phyloP scores from a whole-genome alignment of 2,329 filamentous ascomycete genomes.

The Tolypocladium guangdongense region DNA sequence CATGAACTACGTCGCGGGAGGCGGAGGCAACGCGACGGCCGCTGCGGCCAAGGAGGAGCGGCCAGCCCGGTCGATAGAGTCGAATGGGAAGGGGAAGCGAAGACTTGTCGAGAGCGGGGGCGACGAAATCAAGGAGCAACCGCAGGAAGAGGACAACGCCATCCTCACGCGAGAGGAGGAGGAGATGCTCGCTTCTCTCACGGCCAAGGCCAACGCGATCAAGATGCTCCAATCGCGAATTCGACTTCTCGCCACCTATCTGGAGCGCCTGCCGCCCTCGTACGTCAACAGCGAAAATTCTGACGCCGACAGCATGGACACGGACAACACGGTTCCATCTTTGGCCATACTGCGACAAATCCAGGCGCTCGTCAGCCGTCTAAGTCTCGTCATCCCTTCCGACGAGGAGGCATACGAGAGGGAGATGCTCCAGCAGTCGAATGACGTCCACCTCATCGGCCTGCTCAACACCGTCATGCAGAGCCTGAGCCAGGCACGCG shows the following conservation, averaged over 20 bases:
- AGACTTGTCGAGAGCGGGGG: conserved; percentile 22
- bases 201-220: conserved; percentile 82
- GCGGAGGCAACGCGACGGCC: conserved; percentile 68
- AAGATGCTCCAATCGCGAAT: conserved; percentile 82
- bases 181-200: conserved; percentile 56
- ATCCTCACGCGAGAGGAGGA: conserved; percentile 48
- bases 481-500: conserved; percentile 58
- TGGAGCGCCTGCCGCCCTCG: conserved; percentile 59
- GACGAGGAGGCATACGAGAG: conserved; percentile 53
- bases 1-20: conserved; percentile 83
- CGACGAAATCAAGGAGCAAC: conserved; percentile 15
- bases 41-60: conserved; percentile 32
- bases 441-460: conserved; percentile 71
- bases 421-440: conserved; percentile 66
- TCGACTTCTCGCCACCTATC: conserved; percentile 62
- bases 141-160: conserved; percentile 24
- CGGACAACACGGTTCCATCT: conserved; percentile 36
- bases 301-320: conserved; percentile 19
- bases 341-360: conserved; percentile 77
- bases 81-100: conserved; percentile 43
- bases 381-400: conserved; percentile 70
- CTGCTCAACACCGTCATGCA: conserved; percentile 67
- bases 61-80: conserved; percentile 30
- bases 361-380: conserved; percentile 71
- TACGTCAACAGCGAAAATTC: conserved; percentile 44